phyloP scores from a whole-genome alignment of 176 grass and related monocot genomes.

The Cenchrus fungigraminus region DNA sequence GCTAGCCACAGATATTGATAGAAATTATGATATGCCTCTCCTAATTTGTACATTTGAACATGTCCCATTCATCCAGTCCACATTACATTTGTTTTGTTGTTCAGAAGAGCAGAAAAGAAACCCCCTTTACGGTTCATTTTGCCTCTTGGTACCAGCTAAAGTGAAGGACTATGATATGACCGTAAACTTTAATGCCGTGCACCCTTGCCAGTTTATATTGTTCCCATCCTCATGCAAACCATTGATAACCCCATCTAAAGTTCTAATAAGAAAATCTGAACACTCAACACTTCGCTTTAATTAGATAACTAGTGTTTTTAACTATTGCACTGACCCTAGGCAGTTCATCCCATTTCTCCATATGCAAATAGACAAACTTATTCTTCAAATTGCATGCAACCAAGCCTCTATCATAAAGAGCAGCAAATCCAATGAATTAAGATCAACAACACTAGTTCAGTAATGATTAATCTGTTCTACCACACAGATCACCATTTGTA shows the following conservation, averaged over 20 bases:
- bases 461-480: not conserved
- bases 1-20: not conserved
- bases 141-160: not conserved
- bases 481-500: not conserved
- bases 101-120: not conserved
- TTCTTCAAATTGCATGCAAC: too few species aligned
- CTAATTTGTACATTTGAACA: conserved; percentile 1
- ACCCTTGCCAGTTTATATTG: not conserved
- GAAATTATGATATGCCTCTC: not conserved
- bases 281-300: not conserved
- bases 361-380: too few species aligned
- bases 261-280: not conserved
- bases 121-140: not conserved
- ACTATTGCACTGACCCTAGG: not conserved
- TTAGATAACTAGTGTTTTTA: not conserved
- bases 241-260: not conserved
- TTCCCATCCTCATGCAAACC: not conserved
- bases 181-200: not conserved
- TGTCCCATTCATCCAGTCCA: not conserved
- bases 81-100: conserved; percentile 18
- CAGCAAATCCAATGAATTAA: too few species aligned
- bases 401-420: too few species aligned
- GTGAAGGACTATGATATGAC: not conserved
- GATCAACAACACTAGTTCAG: too few species aligned
- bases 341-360: not conserved